Percentiles rank a stretch among this genome's conserved stretches.
phyloP scores from a whole-genome alignment of 495 filamentous ascomycete species.

The Neohortaea acidophila region DNA sequence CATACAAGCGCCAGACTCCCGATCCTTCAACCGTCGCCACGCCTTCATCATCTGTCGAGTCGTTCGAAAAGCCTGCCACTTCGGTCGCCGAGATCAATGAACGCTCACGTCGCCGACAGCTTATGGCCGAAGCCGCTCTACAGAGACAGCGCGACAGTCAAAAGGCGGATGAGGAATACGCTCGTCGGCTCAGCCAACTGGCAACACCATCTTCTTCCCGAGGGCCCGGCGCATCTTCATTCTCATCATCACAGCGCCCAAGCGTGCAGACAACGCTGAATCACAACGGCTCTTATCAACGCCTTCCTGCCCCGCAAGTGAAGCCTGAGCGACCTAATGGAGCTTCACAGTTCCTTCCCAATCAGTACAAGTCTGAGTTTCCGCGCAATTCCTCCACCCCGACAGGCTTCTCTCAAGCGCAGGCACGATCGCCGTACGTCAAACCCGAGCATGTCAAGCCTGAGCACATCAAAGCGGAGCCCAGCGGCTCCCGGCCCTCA shows the following conservation, averaged over 20 bases:
- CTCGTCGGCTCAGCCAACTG: slow-evolving; percentile 4
- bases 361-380: too few species aligned
- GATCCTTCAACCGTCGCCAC: slow-evolving; percentile 8
- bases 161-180: slow-evolving; percentile 5
- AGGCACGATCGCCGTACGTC: slow-evolving; percentile 1
- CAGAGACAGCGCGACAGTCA: slow-evolving; percentile 1
- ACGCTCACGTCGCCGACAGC: slow-evolving; percentile 1
- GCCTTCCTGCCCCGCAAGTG: slow-evolving; percentile 7
- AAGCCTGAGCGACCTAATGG: too few species aligned
- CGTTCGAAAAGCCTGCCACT: slow-evolving; percentile 2
- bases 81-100: not conserved
- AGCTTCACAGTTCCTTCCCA: too few species aligned
- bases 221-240: too few species aligned
- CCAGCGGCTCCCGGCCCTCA: slow-evolving; percentile 1
- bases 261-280: slow-evolving; percentile 13
- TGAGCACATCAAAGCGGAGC: slow-evolving; percentile 5
- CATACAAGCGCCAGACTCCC: slow-evolving; percentile 12
- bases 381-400: not conserved
- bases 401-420: too few species aligned
- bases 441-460: not conserved
- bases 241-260: slow-evolving; percentile 1
- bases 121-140: slow-evolving; percentile 3
- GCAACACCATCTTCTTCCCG: not conserved
- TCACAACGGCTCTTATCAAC: slow-evolving; percentile 8
- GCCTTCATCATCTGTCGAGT: slow-evolving; percentile 2